phyloP scores from a whole-genome alignment of 208 protist species.

The Acanthamoeba lugdunensis region DNA sequence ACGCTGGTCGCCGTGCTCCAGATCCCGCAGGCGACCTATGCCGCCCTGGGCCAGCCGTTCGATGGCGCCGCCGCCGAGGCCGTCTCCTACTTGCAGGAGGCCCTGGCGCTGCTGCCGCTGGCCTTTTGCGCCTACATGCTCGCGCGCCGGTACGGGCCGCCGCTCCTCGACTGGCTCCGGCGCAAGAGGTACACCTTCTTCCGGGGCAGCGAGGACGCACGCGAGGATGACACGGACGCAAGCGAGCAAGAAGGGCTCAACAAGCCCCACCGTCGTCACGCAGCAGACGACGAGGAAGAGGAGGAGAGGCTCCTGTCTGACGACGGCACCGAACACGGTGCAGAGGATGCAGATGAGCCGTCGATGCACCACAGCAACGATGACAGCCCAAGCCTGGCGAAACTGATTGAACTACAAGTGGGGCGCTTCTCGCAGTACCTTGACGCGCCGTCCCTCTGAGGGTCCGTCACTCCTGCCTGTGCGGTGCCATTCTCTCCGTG shows the following conservation, averaged over 20 bases:
- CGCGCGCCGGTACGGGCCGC: background rate
- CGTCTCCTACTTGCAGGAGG: background rate
- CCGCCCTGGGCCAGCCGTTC: background rate
- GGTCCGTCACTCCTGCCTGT: no score
- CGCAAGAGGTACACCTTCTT: background rate
- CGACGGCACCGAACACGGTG: background rate
- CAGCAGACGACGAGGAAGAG: background rate
- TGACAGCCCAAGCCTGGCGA: no score
- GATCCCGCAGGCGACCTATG: conserved; percentile 10
- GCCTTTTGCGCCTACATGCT: conserved; percentile 37
- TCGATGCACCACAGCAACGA: no score
- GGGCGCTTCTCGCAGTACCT: no score
- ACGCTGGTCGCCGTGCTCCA: conserved; percentile 11
- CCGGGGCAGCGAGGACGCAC: background rate
- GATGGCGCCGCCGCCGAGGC: background rate
- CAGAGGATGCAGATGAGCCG: background rate
- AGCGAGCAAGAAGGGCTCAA: no score
- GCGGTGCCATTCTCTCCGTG: no score
- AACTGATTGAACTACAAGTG: no score
- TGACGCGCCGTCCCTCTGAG: no score
- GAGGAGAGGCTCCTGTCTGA: conserved; percentile 1
- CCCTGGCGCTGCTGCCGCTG: background rate
- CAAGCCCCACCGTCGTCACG: no score
- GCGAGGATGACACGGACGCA: background rate
- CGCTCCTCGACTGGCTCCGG: background rate